A percentile compares a stretch with the other conserved stretches of the same genome.
Conservation (phyloP, 257 asterid species). For the Solanum paucissectum region DNA sequence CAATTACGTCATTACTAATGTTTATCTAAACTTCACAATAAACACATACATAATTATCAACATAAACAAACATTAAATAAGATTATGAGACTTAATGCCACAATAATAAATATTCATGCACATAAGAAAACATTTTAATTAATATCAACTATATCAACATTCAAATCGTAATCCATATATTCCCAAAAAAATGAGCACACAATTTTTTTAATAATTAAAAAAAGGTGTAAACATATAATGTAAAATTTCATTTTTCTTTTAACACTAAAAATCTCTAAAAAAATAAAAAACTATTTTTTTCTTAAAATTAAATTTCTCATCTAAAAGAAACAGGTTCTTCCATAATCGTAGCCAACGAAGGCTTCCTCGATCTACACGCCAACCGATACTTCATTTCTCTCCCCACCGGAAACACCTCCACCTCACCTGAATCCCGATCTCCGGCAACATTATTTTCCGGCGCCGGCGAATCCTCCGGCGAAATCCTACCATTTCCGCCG, state of each 20-base stretch:
- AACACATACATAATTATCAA: not conserved
- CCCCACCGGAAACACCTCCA: slow-evolving; percentile 6
- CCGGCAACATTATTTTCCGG: not conserved
- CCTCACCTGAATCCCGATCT: not conserved
- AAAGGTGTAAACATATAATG: not conserved
- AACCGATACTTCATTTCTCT: slow-evolving; percentile 3
- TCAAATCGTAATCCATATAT: no score
- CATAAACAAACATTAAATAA: not conserved
- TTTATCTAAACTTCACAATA: no score
- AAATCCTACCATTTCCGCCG: not conserved
- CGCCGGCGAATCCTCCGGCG: not conserved
- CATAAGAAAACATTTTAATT: not conserved
- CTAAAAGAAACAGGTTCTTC: slow-evolving; percentile 22
- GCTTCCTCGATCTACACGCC: slow-evolving; percentile 27
- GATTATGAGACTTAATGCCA: not conserved
- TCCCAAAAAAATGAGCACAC: not conserved
- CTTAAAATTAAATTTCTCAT: not conserved
- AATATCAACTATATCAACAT: no score
- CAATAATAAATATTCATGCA: no score
- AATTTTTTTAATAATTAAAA: no score
- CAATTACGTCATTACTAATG: no score
- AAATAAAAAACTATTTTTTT: not conserved
- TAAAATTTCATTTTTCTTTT: not conserved
- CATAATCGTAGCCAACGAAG: slow-evolving; percentile 19
- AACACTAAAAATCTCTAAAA: not conserved